Conservation (phyloP, 2,329 filamentous ascomycete species). For the Daldinia sp. region DNA sequence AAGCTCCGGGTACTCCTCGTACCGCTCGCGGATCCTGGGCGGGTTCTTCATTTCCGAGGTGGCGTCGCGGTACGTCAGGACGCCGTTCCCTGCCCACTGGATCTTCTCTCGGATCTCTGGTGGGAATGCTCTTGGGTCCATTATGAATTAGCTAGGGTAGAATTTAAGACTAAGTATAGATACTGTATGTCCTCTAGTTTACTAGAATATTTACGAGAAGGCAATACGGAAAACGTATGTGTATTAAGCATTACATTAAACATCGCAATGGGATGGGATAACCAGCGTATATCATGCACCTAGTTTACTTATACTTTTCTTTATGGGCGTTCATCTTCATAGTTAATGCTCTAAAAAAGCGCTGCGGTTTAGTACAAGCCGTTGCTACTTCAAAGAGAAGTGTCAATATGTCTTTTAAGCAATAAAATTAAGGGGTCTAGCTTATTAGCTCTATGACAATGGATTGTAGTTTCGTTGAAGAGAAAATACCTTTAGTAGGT, state of each 20-base stretch:
- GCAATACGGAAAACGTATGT: background rate
- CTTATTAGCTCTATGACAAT: background rate
- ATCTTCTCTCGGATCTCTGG: background rate
- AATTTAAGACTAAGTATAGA: too few species aligned
- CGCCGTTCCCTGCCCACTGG: conserved; percentile 10
- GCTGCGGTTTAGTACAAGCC: background rate
- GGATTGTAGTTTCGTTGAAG: background rate
- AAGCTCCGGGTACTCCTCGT: background rate
- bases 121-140: background rate
- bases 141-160: background rate
- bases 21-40: background rate
- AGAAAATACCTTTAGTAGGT: background rate
- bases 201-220: background rate
- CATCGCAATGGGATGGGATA: background rate
- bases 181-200: background rate
- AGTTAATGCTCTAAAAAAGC: background rate
- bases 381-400: background rate
- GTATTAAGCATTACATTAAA: background rate
- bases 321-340: background rate
- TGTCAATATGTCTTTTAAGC: background rate
- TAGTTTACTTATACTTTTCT: background rate
- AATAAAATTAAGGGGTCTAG: background rate
- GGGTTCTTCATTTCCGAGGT: background rate
- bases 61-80: background rate
- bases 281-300: too few species aligned